These are phyloP conservation scores for Barnettozyma sp. DNA, from an alignment of 805 yeast genomes.

Conservation along the genomic window DNA sequence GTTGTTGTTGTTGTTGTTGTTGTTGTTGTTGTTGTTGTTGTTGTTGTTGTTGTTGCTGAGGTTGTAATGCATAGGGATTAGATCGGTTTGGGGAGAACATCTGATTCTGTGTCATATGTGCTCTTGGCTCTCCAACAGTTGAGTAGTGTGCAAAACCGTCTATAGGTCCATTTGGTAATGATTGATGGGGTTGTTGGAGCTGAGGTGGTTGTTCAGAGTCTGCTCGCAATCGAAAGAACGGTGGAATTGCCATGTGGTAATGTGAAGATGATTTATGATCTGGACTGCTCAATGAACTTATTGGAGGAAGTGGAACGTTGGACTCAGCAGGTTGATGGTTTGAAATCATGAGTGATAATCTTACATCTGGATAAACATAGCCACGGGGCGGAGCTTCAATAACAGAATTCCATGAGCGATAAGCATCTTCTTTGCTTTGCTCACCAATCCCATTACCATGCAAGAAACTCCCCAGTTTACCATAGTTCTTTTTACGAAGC, in stretches of 20 bases:
- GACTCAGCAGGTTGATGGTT: neutral
- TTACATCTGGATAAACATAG: conserved; percentile 1
- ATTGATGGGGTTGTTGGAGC: neutral
- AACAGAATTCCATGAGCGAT: too few species aligned
- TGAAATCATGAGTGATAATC: neutral
- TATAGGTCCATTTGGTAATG: neutral
- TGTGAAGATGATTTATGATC: neutral
- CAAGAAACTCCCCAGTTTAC: neutral
- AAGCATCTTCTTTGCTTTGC: too few species aligned
- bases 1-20: too few species aligned
- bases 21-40: too few species aligned
- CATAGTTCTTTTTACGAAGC: conserved; percentile 9
- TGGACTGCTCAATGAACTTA: conserved; percentile 6
- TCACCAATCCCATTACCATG: neutral
- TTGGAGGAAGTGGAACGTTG: conserved; percentile 8
- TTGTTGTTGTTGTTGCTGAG: too few species aligned
- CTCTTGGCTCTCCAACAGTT: neutral
- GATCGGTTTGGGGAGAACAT: neutral
- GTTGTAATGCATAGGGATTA: too few species aligned
- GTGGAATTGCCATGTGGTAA: too few species aligned
- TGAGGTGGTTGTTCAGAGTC: too few species aligned
- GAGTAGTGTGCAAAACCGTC: neutral
- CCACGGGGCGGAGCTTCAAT: neutral
- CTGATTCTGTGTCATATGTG: neutral
- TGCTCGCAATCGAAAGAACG: too few species aligned